These are phyloP conservation scores for Alternaria conjuncta DNA, from an alignment of 2,329 filamentous ascomycete genomes.

Conservation along the genomic window DNA sequence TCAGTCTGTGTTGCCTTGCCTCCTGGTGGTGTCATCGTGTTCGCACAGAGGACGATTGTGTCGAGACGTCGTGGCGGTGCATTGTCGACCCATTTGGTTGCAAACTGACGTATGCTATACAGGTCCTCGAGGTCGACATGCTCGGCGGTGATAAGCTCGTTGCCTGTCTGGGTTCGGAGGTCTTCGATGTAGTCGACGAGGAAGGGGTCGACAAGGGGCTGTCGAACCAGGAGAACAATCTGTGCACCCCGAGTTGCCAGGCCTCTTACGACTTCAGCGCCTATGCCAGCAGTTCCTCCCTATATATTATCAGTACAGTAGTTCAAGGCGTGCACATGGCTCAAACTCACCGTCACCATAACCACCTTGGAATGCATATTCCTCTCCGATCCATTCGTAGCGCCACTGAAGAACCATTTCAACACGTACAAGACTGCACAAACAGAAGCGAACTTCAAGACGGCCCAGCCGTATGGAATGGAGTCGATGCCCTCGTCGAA, in stretches of 20 bases:
- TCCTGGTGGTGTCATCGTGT: slow-evolving; percentile 74
- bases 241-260: slow-evolving; percentile 86
- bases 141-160: slow-evolving; percentile 92
- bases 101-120: slow-evolving; percentile 90
- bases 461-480: slow-evolving; percentile 60
- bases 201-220: slow-evolving; percentile 82
- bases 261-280: slow-evolving; percentile 74
- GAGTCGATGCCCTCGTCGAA: slow-evolving; percentile 61
- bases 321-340: background rate
- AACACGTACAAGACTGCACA: slow-evolving; percentile 61
- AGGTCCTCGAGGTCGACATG: slow-evolving; percentile 88
- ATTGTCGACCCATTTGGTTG: slow-evolving; percentile 98
- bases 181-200: slow-evolving; percentile 93
- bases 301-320: slow-evolving; percentile 41
- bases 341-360: slow-evolving; percentile 75
- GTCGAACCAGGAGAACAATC: slow-evolving; percentile 85
- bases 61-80: slow-evolving; percentile 86
- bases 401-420: slow-evolving; percentile 81
- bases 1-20: slow-evolving; percentile 66
- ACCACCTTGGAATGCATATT: slow-evolving; percentile 93
- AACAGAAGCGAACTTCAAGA: slow-evolving; percentile 61
- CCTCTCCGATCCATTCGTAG: slow-evolving; percentile 75
- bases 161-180: slow-evolving; percentile 75
- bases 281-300: slow-evolving; percentile 93
- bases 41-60: slow-evolving; percentile 87